Conservation (phyloP, 805 yeast genomes). For the Hemisphaericaspora nanyangensis region DNA sequence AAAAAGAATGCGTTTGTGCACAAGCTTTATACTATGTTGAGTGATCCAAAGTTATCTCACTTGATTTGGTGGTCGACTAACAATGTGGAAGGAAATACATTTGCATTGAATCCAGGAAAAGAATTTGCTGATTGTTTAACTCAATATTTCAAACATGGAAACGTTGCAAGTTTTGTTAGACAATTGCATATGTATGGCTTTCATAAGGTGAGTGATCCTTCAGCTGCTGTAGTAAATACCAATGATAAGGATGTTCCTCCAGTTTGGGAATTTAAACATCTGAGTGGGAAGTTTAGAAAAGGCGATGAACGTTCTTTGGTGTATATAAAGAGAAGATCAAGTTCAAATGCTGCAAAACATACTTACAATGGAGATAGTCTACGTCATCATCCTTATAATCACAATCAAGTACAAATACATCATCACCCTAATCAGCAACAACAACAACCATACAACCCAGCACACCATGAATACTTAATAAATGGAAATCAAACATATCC, state of each 20-base stretch:
- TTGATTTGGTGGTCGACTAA: slow-evolving; percentile 44
- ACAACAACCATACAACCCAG: not conserved
- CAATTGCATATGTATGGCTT: slow-evolving; percentile 96
- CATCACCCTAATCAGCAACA: slow-evolving; percentile 7
- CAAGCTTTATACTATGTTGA: slow-evolving; percentile 39
- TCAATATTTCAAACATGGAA: slow-evolving; percentile 89
- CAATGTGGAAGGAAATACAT: slow-evolving; percentile 46
- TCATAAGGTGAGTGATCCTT: slow-evolving; percentile 66
- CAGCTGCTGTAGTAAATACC: not conserved
- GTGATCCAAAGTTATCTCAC: slow-evolving; percentile 29
- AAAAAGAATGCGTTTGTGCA: slow-evolving; percentile 61
- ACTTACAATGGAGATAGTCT: slow-evolving; percentile 6
- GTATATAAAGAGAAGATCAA: slow-evolving; percentile 47
- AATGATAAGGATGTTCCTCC: slow-evolving; percentile 22
- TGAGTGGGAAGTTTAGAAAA: slow-evolving; percentile 46
- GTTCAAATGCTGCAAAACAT: slow-evolving; percentile 23
- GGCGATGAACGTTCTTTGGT: slow-evolving; percentile 44
- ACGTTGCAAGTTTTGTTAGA: slow-evolving; percentile 88
- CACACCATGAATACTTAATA: not conserved
- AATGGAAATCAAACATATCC: not conserved
- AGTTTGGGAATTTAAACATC: slow-evolving; percentile 57
- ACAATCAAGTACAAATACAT: slow-evolving; percentile 7
- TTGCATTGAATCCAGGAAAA: slow-evolving; percentile 61
- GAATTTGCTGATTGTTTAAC: slow-evolving; percentile 60
- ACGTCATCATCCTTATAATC: slow-evolving; percentile 8